phyloP scores from a whole-genome alignment of 1,284 basidiomycete species.

The Cutaneotrichosporon sp. region DNA sequence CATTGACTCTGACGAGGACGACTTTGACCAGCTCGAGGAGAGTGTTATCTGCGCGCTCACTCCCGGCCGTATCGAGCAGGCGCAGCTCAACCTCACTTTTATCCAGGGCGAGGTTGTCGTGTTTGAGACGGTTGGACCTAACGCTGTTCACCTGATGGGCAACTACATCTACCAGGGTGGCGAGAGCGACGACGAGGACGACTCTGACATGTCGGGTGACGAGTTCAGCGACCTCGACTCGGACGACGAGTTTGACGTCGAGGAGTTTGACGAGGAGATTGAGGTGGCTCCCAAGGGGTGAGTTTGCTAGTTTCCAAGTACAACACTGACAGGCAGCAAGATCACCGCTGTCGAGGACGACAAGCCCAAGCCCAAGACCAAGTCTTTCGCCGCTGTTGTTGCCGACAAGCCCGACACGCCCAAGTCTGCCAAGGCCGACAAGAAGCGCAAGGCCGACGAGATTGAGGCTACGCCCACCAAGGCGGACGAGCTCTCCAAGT shows the following conservation, averaged over 20 bases:
- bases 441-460: slow-evolving; percentile 27
- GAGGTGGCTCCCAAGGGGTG: slow-evolving; percentile 33
- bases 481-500: slow-evolving; percentile 38
- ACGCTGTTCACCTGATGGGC: slow-evolving; percentile 79
- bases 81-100: slow-evolving; percentile 70
- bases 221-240: slow-evolving; percentile 52
- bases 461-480: slow-evolving; percentile 19
- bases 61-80: slow-evolving; percentile 68
- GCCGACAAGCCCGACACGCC: neutral
- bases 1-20: slow-evolving; percentile 51
- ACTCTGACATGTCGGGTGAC: slow-evolving; percentile 52
- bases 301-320: slow-evolving; percentile 12
- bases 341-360: slow-evolving; percentile 44
- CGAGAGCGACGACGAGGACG: slow-evolving; percentile 51
- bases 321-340: slow-evolving; percentile 30
- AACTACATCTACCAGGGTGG: slow-evolving; percentile 71
- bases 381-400: slow-evolving; percentile 12
- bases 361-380: slow-evolving; percentile 13
- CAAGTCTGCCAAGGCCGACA: slow-evolving; percentile 10
- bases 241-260: slow-evolving; percentile 57
- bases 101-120: slow-evolving; percentile 67
- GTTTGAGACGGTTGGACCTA: slow-evolving; percentile 72
- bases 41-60: slow-evolving; percentile 57
- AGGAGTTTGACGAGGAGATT: slow-evolving; percentile 56
- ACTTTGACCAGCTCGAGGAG: slow-evolving; percentile 48